Percentiles rank a stretch among this genome's conserved stretches.
These are phyloP conservation scores for Fusarium nygamai DNA, from an alignment of 2,329 filamentous ascomycete genomes.

Conservation along the genomic window DNA sequence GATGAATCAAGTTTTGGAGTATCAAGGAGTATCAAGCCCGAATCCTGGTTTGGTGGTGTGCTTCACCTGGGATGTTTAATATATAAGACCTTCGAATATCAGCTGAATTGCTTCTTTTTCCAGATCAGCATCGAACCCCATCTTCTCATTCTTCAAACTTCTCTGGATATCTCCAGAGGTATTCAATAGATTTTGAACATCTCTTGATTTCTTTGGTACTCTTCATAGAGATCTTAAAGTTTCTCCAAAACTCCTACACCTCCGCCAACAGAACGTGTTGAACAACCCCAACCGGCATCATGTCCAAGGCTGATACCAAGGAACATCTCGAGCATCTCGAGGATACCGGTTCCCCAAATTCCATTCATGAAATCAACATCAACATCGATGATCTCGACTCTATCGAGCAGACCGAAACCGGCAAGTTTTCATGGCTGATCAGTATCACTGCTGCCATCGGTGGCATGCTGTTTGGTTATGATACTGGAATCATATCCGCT, in stretches of 20 bases:
- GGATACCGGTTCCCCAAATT: slow-evolving; percentile 18
- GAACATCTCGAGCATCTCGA: slow-evolving; percentile 37
- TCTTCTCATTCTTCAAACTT: background rate
- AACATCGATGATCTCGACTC: slow-evolving; percentile 40
- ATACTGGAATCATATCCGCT: slow-evolving; percentile 52
- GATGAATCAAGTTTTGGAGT: slow-evolving; percentile 3
- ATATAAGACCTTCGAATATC: slow-evolving; percentile 34
- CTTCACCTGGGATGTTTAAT: slow-evolving; percentile 11
- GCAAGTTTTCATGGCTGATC: slow-evolving; percentile 41
- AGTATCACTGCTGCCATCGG: slow-evolving; percentile 47
- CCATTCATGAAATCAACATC: slow-evolving; percentile 26
- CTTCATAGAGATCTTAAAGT: too few relatives aligned
- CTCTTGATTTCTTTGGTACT: too few relatives aligned
- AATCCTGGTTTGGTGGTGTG: slow-evolving; percentile 14
- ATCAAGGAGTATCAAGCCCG: background rate
- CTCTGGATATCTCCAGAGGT: background rate
- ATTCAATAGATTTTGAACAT: background rate
- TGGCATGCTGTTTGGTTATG: slow-evolving; percentile 51
- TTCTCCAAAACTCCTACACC: too few relatives aligned
- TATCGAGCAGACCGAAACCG: slow-evolving; percentile 40
- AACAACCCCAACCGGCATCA: slow-evolving; percentile 8
- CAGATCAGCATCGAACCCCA: slow-evolving; percentile 13
- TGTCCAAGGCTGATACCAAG: slow-evolving; percentile 34
- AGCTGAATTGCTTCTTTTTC: slow-evolving; percentile 2
- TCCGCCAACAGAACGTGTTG: too few relatives aligned